phyloP scores from a whole-genome alignment of 768 basidiomycete species.

The Xanthoconium stramineum region DNA sequence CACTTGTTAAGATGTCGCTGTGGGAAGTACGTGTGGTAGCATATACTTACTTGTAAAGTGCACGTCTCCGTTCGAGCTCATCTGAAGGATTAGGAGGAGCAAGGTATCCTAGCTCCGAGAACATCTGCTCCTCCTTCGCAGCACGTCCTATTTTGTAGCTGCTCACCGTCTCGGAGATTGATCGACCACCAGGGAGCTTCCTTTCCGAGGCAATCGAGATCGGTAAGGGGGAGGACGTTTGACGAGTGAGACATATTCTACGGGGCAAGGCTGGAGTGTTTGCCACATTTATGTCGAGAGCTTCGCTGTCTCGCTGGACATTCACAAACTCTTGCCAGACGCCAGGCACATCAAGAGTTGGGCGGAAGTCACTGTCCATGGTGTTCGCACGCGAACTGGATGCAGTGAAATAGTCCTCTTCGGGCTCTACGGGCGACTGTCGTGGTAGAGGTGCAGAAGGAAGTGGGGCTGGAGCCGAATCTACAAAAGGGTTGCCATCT shows the following conservation, averaged over 20 bases:
- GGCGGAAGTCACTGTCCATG: conserved; percentile 14
- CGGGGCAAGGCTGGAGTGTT: conserved; percentile 49
- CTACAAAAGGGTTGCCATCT: conserved; percentile 4
- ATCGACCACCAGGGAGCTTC: conserved; percentile 31
- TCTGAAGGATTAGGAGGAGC: conserved; percentile 82
- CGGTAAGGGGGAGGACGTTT: conserved; percentile 64
- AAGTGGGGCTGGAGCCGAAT: conserved; percentile 6
- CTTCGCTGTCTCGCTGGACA: conserved; percentile 26
- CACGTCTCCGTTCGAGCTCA: conserved; percentile 77
- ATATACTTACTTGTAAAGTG: conserved; percentile 70
- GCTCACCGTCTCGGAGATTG: conserved; percentile 33
- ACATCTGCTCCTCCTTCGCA: conserved; percentile 68
- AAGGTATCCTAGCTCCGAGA: conserved; percentile 62
- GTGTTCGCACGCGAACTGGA: conserved; percentile 24
- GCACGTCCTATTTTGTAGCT: conserved; percentile 43
- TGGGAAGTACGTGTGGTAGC: not conserved
- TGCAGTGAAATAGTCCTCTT: conserved; percentile 33
- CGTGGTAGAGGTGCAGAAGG: conserved; percentile 19
- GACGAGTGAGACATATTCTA: conserved; percentile 54
- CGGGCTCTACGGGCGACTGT: conserved; percentile 24
- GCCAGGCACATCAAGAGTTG: conserved; percentile 15
- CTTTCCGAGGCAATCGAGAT: conserved; percentile 34
- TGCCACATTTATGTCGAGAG: conserved; percentile 30
- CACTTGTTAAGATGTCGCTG: not conserved
- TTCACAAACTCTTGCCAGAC: conserved; percentile 28